Conservation (phyloP, 176 grass and related monocot species). For the Musa troglodytarum region DNA sequence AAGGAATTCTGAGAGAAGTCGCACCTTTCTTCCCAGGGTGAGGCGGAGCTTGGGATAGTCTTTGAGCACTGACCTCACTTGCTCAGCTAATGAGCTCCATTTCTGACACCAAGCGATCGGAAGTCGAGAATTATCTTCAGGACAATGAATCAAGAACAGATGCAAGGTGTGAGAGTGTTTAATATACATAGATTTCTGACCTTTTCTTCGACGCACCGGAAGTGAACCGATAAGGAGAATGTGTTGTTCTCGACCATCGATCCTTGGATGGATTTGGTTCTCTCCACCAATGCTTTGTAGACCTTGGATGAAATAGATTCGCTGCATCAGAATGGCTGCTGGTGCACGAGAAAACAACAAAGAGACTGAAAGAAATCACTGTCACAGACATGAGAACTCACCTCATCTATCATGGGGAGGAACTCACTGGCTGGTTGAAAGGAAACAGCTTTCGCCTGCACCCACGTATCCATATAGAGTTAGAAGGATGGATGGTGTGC, state of each 20-base stretch:
- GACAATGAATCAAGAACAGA: background rate
- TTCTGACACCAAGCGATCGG: constrained; percentile 8
- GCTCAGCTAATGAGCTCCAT: constrained; percentile 41
- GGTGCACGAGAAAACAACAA: no score
- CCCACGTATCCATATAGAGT: background rate
- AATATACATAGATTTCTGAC: constrained; percentile 1
- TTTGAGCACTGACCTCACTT: constrained; percentile 38
- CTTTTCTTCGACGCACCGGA: constrained; percentile 56
- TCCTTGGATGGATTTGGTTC: constrained; percentile 36
- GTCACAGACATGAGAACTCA: background rate
- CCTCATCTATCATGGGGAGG: constrained; percentile 61
- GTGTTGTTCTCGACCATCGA: constrained; percentile 72
- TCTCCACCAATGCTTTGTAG: constrained; percentile 26
- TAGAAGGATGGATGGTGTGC: no score
- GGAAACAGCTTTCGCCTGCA: constrained; percentile 29
- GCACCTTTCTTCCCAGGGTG: constrained; percentile 56
- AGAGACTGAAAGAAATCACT: no score
- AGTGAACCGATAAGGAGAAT: constrained; percentile 74
- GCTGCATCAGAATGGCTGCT: no score
- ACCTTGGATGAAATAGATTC: constrained; percentile 11
- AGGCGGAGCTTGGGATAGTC: constrained; percentile 44
- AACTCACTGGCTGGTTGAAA: constrained; percentile 66
- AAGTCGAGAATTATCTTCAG: background rate
- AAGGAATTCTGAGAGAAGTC: background rate
- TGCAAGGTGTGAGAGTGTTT: background rate